Percentiles rank a stretch among this genome's conserved stretches.
Evolutionary conservation across 306 rosid species (phyloP).

Genomic region (Alnus rubra): DNA sequence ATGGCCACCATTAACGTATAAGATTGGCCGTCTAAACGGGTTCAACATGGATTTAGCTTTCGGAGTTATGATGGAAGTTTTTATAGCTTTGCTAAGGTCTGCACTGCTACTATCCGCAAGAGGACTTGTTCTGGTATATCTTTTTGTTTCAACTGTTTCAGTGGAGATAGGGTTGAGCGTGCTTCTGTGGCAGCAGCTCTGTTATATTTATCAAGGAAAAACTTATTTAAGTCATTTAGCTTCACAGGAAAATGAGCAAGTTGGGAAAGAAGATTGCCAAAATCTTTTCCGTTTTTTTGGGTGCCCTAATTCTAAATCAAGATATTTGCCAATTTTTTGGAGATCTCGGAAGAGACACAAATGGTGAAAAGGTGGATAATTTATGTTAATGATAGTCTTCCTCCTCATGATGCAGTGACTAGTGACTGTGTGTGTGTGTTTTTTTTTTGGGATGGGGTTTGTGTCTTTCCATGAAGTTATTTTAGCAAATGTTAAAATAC

Average conservation of each 20-base stretch:
- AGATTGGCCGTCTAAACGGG: slow-evolving; percentile 27
- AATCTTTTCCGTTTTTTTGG: slow-evolving; percentile 76
- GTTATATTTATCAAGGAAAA: slow-evolving; percentile 71
- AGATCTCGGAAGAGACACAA: slow-evolving; percentile 54
- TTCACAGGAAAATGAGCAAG: slow-evolving; percentile 42
- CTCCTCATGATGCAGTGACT: background rate
- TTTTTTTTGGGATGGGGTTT: background rate
- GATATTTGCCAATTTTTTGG: slow-evolving; percentile 56
- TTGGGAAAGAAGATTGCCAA: slow-evolving; percentile 74
- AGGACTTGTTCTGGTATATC: slow-evolving; percentile 74
- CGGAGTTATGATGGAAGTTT: slow-evolving; percentile 37
- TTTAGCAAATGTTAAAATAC: background rate
- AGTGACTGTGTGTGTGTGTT: background rate
- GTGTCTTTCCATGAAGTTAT: background rate
- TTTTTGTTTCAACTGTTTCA: slow-evolving; percentile 70
- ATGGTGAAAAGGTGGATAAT: slow-evolving; percentile 27
- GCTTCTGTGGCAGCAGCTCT: slow-evolving; percentile 96
- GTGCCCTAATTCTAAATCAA: slow-evolving; percentile 49
- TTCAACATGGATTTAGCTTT: slow-evolving; percentile 27
- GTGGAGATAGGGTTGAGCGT: slow-evolving; percentile 66
- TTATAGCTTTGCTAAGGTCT: slow-evolving; percentile 56
- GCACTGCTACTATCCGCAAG: slow-evolving; percentile 59
- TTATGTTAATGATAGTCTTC: slow-evolving; percentile 17
- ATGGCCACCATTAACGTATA: slow-evolving; percentile 57
- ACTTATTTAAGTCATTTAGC: slow-evolving; percentile 63